Evolutionary conservation across 768 basidiomycete species (phyloP).

Genomic region (Lactarius quietus): DNA sequence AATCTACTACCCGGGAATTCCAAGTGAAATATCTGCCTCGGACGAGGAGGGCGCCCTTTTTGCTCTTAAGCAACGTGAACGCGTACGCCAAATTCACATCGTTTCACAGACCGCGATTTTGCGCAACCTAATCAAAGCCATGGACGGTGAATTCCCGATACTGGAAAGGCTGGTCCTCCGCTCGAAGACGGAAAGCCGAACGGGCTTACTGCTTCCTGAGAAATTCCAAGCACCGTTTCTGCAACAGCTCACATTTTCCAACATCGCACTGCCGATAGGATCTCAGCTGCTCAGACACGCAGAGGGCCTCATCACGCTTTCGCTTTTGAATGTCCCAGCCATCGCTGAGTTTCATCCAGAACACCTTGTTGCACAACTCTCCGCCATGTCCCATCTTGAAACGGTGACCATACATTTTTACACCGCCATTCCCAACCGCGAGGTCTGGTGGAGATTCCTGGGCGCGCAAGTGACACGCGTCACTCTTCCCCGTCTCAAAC

Average conservation of each 20-base stretch:
- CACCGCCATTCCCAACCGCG: not conserved
- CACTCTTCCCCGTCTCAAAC: not conserved
- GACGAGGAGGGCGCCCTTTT: not conserved
- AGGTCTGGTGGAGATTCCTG: not conserved
- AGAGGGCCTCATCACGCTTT: not conserved
- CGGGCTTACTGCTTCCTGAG: not conserved
- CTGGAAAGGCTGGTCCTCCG: not conserved
- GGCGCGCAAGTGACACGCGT: not conserved
- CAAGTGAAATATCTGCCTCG: not conserved
- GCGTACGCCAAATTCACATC: not conserved
- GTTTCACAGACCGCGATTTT: not conserved
- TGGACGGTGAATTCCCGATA: not conserved
- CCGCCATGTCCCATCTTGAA: slow-evolving; percentile 5
- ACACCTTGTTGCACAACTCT: not conserved
- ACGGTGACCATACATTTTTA: not conserved
- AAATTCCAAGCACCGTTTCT: not conserved
- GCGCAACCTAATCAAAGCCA: not conserved
- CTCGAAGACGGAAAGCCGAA: not conserved
- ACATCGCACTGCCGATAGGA: not conserved
- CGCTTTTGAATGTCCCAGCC: not conserved
- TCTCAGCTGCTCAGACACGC: slow-evolving; percentile 2
- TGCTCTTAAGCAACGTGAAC: not conserved
- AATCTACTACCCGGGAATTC: not conserved
- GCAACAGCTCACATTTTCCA: not conserved
- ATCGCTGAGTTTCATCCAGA: not conserved